Base-by-base conservation (phyloP, 2,329 filamentous ascomycete genomes). In the Raffaelea deltoideospora region DNA sequence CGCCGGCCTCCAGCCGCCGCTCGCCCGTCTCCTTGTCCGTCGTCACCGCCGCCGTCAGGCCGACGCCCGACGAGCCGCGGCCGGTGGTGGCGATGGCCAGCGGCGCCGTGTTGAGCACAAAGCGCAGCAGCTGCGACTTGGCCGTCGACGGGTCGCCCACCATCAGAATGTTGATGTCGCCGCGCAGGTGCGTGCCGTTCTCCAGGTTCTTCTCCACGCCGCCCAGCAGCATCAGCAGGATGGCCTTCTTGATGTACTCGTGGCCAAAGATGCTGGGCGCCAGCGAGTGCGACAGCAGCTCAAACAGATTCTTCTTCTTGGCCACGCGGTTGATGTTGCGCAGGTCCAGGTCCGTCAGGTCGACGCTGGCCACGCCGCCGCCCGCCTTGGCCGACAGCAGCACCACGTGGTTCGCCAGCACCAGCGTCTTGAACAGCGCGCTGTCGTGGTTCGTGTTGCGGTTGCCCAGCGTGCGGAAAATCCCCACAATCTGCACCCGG, bases 101-200 rank as follows among this genome's bases (percentile, higher is more conserved):
- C 3, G 90, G 90, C 3, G 90, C 90, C 1, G 90, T 98, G 55
- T 98, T 98, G 45, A 96, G 71, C 11, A 98, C 90, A 50, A 98
- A 98, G 20, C 90, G 83, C 30, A 98, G 69, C 38, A 98, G 71
- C 54, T 98, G 90, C n/a, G 90, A 98, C 57, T 98, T 98, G 41
- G 90, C 90, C 1, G 90, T 98, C 1, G 90, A 98, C 3, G 90
- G 90, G 56, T 98, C 90, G 61, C 90, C 90, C 31, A 98, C 88
- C 90, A 98, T 96, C 35, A 98, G 69, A 47, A 98, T 94, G 56
- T 98, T 98, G 61, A 98, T 96, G 52, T 98, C 90, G 63, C 90
- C 90, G 69, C 90, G 80, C 54, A 98, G 62, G 71, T 98, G 90
- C 1, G 90, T 96, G 40, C 90, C 90, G 49, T 98, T 98, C 44